Evolutionary conservation across 1,139 yeast genomes (phyloP).

Genomic region (Ogataea hybrid): DNA sequence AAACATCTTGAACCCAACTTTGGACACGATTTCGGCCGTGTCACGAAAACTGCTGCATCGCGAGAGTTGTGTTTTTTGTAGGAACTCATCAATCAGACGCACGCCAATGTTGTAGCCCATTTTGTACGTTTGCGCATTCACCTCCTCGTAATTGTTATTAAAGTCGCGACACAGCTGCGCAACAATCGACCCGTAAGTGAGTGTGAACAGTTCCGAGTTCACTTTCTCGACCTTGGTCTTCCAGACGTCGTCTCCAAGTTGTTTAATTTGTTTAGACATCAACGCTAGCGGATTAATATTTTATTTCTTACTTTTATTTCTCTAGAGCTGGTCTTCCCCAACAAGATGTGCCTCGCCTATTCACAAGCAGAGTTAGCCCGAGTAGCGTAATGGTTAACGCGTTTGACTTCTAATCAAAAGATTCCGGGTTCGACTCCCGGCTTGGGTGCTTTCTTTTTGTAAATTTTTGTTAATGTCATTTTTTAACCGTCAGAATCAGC

Average conservation of each 20-base stretch:
- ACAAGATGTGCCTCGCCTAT: too few relatives aligned
- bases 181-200: conserved; percentile 93
- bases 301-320: too few relatives aligned
- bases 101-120: conserved; percentile 98
- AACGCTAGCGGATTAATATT: too few relatives aligned
- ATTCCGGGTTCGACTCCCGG: conserved; percentile 32
- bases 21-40: conserved; percentile 83
- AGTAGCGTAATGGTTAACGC: conserved; percentile 28
- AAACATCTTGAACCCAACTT: conserved; percentile 88
- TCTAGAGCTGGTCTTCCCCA: too few relatives aligned
- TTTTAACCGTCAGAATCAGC: not conserved
- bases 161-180: conserved; percentile 89
- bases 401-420: conserved; percentile 28
- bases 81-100: conserved; percentile 86
- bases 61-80: conserved; percentile 81
- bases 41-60: conserved; percentile 80
- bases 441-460: conserved; percentile 23
- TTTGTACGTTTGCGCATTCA: conserved; percentile 77
- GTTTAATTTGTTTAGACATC: conserved; percentile 34
- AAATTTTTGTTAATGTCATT: conserved; percentile 6
- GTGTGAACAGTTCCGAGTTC: conserved; percentile 86
- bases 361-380: conserved; percentile 14
- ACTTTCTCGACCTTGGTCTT: conserved; percentile 85
- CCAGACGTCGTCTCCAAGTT: conserved; percentile 90
- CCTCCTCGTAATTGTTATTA: conserved; percentile 70